These are phyloP conservation scores for Globisporangium spiculum DNA, from an alignment of 352 stramenopile species.

Conservation along the genomic window DNA sequence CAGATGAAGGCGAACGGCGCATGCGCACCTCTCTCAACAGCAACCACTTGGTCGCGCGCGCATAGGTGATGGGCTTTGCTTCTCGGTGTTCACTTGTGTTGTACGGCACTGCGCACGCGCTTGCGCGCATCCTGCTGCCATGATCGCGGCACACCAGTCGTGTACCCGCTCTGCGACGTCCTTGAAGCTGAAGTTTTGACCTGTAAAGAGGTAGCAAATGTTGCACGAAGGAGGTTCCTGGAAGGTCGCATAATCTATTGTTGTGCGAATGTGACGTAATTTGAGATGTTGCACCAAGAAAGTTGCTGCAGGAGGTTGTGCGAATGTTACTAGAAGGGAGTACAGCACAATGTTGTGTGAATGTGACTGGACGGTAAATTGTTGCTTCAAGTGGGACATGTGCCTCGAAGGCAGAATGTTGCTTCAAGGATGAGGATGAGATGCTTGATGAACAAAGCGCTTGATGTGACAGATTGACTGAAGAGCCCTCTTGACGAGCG, in stretches of 20 bases:
- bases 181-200: too few relatives aligned
- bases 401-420: neutral
- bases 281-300: neutral
- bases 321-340: neutral
- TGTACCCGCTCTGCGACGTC: too few relatives aligned
- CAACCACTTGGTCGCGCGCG: too few relatives aligned
- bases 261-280: neutral
- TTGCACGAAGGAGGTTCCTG: neutral
- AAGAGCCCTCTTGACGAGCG: neutral
- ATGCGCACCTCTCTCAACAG: too few relatives aligned
- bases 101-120: too few relatives aligned
- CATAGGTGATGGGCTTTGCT: too few relatives aligned
- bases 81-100: too few relatives aligned
- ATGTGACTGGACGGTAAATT: neutral
- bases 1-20: too few relatives aligned
- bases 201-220: too few relatives aligned
- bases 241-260: neutral
- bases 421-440: neutral
- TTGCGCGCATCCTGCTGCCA: too few relatives aligned
- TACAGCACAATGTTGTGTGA: neutral
- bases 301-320: neutral
- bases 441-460: neutral
- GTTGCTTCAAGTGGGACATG: neutral
- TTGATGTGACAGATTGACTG: neutral
- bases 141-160: too few relatives aligned